phyloP scores from a whole-genome alignment of 352 stramenopile species.

The Phytophthora sp. region DNA sequence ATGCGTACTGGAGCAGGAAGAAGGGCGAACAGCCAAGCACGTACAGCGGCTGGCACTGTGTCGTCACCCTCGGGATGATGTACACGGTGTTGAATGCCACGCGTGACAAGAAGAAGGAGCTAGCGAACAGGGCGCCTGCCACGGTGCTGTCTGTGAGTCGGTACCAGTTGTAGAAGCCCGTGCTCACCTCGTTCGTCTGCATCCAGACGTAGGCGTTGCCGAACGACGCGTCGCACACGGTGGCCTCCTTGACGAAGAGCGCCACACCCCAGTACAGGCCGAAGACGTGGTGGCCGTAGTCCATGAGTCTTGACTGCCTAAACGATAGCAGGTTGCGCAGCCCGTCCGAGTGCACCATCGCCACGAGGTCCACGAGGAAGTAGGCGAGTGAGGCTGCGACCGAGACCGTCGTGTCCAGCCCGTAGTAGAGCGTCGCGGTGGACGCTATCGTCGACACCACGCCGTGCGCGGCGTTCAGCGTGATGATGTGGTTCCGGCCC shows the following conservation, averaged over 20 bases:
- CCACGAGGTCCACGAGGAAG: constrained; percentile 74
- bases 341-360: constrained; percentile 63
- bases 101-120: constrained; percentile 72
- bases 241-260: constrained; percentile 67
- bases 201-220: constrained; percentile 85
- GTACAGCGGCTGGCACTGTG: constrained; percentile 59
- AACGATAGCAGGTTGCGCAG: constrained; percentile 41
- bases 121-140: constrained; percentile 60
- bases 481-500: constrained; percentile 69
- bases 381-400: constrained; percentile 67
- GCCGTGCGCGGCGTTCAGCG: constrained; percentile 72
- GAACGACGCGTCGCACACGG: constrained; percentile 51
- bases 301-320: constrained; percentile 61
- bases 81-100: constrained; percentile 76
- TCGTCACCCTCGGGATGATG: constrained; percentile 53
- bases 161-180: constrained; percentile 85
- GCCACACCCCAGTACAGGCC: constrained; percentile 66
- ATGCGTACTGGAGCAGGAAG: constrained; percentile 78
- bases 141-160: constrained; percentile 64
- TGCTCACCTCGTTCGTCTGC: constrained; percentile 85
- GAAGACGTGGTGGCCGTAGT: constrained; percentile 77
- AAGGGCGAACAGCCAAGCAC: constrained; percentile 62
- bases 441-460: constrained; percentile 64
- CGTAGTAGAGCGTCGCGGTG: constrained; percentile 45
- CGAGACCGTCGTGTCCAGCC: constrained; percentile 59